Percentiles rank a stretch among this genome's conserved stretches.
Evolutionary conservation across 257 asterid genomes (phyloP).

Genomic region (Solanum virginianum): DNA sequence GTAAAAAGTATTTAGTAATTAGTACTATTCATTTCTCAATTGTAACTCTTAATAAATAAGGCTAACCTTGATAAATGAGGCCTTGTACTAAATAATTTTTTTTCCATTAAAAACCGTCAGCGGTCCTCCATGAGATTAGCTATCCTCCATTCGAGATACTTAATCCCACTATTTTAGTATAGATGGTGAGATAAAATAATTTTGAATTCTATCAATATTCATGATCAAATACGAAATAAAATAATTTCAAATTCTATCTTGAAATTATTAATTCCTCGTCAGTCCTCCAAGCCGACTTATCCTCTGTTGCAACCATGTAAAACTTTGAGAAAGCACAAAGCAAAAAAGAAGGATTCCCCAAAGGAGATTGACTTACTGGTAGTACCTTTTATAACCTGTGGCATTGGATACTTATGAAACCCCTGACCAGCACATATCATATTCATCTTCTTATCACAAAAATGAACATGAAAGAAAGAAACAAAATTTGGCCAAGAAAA

Average conservation of each 20-base stretch:
- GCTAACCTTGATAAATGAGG: background rate
- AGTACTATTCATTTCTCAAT: background rate
- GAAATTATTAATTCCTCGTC: constrained; percentile 36
- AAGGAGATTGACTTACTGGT: background rate
- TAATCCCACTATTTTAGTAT: background rate
- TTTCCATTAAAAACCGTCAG: background rate
- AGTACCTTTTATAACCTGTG: constrained; percentile 46
- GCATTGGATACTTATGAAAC: constrained; percentile 40
- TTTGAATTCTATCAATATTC: background rate
- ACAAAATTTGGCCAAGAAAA: background rate
- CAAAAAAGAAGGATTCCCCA: background rate
- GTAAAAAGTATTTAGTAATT: background rate
- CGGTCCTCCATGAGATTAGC: no score
- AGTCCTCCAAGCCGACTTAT: constrained; percentile 55
- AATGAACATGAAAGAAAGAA: no score
- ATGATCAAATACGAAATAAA: background rate
- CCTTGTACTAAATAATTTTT: background rate
- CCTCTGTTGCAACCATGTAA: constrained; percentile 18
- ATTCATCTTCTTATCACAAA: background rate
- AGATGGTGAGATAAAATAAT: background rate
- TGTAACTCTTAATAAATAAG: background rate
- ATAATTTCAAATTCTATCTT: background rate
- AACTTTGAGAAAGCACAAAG: background rate
- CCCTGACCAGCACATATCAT: constrained; percentile 27
- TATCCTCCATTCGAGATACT: background rate